These are phyloP conservation scores for Fusarium graminum DNA, from an alignment of 2,329 filamentous ascomycete genomes.

Conservation along the genomic window DNA sequence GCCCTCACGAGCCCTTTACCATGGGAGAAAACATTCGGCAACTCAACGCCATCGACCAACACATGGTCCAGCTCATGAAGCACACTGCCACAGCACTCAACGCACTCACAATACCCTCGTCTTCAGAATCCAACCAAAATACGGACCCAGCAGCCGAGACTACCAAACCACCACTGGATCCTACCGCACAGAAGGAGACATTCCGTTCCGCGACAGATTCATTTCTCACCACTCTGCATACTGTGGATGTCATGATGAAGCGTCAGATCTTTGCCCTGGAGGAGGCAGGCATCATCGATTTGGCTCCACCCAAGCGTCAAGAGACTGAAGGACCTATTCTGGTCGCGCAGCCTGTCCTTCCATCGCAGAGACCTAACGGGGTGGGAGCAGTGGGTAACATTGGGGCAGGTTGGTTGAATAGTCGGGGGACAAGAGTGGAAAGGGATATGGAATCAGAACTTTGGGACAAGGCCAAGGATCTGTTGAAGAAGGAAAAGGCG, in stretches of 20 bases:
- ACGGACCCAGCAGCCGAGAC: slow-evolving; percentile 31
- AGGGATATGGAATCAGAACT: slow-evolving; percentile 87
- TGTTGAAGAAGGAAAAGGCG: slow-evolving; percentile 53
- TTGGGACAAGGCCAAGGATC: slow-evolving; percentile 64
- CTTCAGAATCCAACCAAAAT: slow-evolving; percentile 20
- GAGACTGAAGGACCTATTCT: slow-evolving; percentile 55
- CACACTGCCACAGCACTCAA: slow-evolving; percentile 63
- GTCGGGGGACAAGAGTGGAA: slow-evolving; percentile 83
- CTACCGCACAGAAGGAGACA: slow-evolving; percentile 65
- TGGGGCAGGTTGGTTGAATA: slow-evolving; percentile 92
- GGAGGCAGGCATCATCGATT: slow-evolving; percentile 80
- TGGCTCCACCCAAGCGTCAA: slow-evolving; percentile 54
- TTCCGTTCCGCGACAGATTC: slow-evolving; percentile 72
- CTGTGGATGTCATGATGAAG: slow-evolving; percentile 79
- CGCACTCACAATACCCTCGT: slow-evolving; percentile 56
- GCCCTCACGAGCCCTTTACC: slow-evolving; percentile 69
- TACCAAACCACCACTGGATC: slow-evolving; percentile 53
- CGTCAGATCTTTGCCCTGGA: slow-evolving; percentile 78
- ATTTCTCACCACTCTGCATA: slow-evolving; percentile 80
- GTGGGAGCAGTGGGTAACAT: slow-evolving; percentile 70
- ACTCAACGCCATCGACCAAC: slow-evolving; percentile 82
- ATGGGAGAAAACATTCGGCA: slow-evolving; percentile 84
- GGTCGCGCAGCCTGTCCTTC: slow-evolving; percentile 53
- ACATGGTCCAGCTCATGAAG: slow-evolving; percentile 56
- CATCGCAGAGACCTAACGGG: slow-evolving; percentile 66